Base-by-base conservation (phyloP, 345 rosid genomes). In the Syzygium jambos region DNA sequence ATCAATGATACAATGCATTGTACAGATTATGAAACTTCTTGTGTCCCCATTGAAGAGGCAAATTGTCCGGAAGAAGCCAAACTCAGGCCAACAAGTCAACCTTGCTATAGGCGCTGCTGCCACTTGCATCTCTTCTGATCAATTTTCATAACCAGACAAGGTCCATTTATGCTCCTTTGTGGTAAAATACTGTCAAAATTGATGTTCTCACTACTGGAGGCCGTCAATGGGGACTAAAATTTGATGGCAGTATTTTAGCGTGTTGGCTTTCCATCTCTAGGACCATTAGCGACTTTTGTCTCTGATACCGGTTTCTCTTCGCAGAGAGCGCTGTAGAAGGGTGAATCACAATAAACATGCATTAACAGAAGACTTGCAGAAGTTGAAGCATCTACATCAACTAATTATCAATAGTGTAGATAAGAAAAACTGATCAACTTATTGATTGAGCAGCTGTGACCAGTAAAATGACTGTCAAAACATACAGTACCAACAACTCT, bases 221-320 rank as follows among this genome's bases (percentile, higher is more conserved):
- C 65, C 86, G 87, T 91, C 93, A 95, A 59, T 87, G 93, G 53
- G 96, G 94, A 92, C 94, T 95, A 16, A 91, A 90, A 21, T 98
- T 97, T 6, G 99, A 93, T n/a, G 98, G 92, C 90, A 96, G 89
- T 88, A 96, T 98, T 92, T 98, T 96, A 0, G 97, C 99, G 22
- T 96, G 99, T 85, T 98, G 98, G 91, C 99, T 94, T 92, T 96
- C 99, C 98, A 96, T 94, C 93, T 96, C 99, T 15, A 95, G 94
- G 88, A 90, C 92, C 99, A 98, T 95, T 90, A 98, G 68, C 10
- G 99, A 98, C 88, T 96, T 98, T 87, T 98, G 99, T 86, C 99
- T 94, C 82, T 96, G 99, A 86, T 98, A 96, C 88, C 93, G 89
- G 91, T 98, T 98, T 92, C 99, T 95, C 96, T 95, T 96, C 5